These are phyloP conservation scores for Cyathus olla DNA, from an alignment of 1,284 basidiomycete genomes.

Conservation along the genomic window DNA sequence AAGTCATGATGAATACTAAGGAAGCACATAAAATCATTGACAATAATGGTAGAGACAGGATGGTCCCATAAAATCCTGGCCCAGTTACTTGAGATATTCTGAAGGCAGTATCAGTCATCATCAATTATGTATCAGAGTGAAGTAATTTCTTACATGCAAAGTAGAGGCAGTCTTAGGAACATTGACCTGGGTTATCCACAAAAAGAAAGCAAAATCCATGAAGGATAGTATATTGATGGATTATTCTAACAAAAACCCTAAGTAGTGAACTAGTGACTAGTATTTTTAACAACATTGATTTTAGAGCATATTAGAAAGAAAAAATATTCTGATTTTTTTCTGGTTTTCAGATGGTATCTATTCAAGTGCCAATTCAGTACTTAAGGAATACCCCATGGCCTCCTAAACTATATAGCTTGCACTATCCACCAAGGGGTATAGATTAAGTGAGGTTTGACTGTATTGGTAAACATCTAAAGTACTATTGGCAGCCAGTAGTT, in stretches of 20 bases:
- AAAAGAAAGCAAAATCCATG: conserved; percentile 14
- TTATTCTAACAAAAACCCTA: conserved; percentile 5
- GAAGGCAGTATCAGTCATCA: conserved; percentile 10
- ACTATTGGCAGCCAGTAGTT: too few relatives aligned
- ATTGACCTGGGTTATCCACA: conserved; percentile 19
- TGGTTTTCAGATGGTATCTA: background rate
- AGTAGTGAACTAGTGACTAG: background rate
- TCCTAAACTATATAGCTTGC: conserved; percentile 21
- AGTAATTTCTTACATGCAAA: conserved; percentile 22
- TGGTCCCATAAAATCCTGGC: conserved; percentile 1
- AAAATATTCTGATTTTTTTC: background rate
- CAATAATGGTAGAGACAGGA: conserved; percentile 9
- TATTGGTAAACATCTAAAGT: too few relatives aligned
- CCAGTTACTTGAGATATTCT: conserved; percentile 6
- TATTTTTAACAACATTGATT: background rate
- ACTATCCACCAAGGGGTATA: conserved; percentile 14
- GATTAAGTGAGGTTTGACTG: conserved; percentile 11
- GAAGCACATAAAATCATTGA: conserved; percentile 10
- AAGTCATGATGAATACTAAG: conserved; percentile 21
- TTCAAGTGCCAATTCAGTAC: conserved; percentile 1
- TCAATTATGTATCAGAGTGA: conserved; percentile 16
- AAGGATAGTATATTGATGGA: conserved; percentile 18
- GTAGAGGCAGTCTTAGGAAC: conserved; percentile 23
- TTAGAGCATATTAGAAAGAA: background rate
- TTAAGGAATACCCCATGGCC: conserved; percentile 19